Evolutionary conservation across 2,329 filamentous ascomycete species (phyloP).

Genomic region (Neurospora sp.): DNA sequence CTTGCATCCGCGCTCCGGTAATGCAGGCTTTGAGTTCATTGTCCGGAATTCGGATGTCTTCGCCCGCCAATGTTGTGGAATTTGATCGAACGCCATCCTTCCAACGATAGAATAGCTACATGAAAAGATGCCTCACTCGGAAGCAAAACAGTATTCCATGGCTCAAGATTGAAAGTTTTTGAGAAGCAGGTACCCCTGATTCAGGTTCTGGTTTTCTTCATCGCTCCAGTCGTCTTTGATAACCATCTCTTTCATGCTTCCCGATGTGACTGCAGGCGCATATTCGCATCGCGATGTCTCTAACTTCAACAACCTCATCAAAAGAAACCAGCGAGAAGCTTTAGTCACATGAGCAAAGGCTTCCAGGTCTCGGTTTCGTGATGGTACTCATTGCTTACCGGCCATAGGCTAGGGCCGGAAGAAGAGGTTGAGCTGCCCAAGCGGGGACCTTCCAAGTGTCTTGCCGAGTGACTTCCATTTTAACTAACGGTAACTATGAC

Average conservation of each 20-base stretch:
- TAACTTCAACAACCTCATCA: not conserved
- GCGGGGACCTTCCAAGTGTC: not conserved
- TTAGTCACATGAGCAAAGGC: not conserved
- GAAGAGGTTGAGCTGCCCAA: not conserved
- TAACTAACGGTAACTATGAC: not conserved
- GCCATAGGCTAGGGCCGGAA: not conserved
- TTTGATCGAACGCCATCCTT: not conserved
- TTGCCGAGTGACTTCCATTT: not conserved
- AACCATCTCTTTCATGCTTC: not conserved
- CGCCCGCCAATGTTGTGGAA: not conserved
- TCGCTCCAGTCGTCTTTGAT: not conserved
- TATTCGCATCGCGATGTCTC: not conserved
- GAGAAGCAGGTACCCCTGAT: not conserved
- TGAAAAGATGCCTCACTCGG: not conserved
- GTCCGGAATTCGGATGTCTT: not conserved
- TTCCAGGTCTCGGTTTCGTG: not conserved
- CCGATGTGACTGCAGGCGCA: not conserved
- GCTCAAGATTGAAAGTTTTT: not conserved
- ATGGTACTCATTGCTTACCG: not conserved
- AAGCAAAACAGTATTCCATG: not conserved
- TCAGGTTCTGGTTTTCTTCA: not conserved
- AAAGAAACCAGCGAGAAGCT: not conserved
- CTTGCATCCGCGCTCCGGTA: not conserved
- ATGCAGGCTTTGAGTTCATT: not conserved
- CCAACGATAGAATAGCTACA: not conserved